phyloP scores from a whole-genome alignment of 1,284 basidiomycete genomes.

The Sanghuangporus weigelae region DNA sequence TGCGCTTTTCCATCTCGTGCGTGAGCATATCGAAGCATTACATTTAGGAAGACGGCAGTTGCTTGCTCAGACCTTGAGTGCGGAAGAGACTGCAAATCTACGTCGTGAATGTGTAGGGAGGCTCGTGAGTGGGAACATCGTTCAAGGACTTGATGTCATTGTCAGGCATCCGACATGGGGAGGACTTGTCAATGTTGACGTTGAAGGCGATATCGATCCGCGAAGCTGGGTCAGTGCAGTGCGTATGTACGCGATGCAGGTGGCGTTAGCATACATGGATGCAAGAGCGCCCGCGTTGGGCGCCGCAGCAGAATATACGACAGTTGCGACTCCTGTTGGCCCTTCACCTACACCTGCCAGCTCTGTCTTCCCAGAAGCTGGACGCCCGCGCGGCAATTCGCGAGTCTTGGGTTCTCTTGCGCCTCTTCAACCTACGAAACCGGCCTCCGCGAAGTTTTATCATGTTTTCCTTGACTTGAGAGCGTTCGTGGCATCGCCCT shows the following conservation, averaged over 20 bases:
- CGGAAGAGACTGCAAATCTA: conserved; percentile 81
- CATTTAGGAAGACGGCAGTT: conserved; percentile 88
- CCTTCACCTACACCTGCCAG: conserved; percentile 58
- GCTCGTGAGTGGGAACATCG: conserved; percentile 87
- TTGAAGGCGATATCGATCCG: conserved; percentile 69
- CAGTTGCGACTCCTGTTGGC: conserved; percentile 8
- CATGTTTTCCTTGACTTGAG: conserved; percentile 88
- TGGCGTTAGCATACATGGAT: conserved; percentile 71
- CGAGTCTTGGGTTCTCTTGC: conserved; percentile 45
- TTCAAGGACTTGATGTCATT: conserved; percentile 91
- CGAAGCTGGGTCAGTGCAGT: conserved; percentile 82
- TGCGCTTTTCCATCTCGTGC: conserved; percentile 81
- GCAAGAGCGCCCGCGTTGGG: conserved; percentile 24
- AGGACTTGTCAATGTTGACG: conserved; percentile 80
- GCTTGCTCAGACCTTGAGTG: conserved; percentile 82
- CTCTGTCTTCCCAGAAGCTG: conserved; percentile 60
- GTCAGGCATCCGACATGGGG: conserved; percentile 92
- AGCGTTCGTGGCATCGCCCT: conserved; percentile 88
- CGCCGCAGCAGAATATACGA: conserved; percentile 18
- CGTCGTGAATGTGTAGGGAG: conserved; percentile 84
- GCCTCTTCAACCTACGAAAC: conserved; percentile 31
- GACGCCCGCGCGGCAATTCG: conserved; percentile 41
- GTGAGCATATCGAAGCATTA: conserved; percentile 87
- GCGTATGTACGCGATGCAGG: conserved; percentile 86
- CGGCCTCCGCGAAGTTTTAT: conserved; percentile 67